Conservation (phyloP, 148 eudicot species). For the Heliamphora exappendiculata region DNA sequence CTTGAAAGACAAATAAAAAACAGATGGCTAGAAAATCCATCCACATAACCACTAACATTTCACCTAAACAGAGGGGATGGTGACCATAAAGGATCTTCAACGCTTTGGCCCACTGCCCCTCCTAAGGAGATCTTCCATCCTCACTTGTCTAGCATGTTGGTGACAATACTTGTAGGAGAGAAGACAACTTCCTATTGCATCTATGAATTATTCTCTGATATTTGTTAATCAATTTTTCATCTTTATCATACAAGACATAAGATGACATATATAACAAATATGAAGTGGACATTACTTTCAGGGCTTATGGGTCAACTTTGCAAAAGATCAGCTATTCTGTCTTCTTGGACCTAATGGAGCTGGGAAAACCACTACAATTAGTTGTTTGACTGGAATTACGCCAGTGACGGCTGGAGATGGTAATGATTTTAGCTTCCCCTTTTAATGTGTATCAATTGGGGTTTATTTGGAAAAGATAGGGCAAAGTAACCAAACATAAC, state of each 20-base stretch:
- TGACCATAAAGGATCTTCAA: background rate
- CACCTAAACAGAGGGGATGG: background rate
- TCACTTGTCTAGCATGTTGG: background rate
- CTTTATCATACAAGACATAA: background rate
- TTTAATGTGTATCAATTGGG: constrained; percentile 1
- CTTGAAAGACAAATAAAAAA: background rate
- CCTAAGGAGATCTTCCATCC: background rate
- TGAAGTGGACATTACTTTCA: constrained; percentile 18
- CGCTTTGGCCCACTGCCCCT: background rate
- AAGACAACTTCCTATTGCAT: background rate
- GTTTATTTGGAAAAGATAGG: background rate
- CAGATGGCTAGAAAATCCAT: background rate
- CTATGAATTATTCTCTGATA: constrained; percentile 1
- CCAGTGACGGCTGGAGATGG: constrained; percentile 94
- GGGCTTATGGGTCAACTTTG: constrained; percentile 82
- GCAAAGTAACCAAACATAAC: background rate
- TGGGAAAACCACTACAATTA: constrained; percentile 90
- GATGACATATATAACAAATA: background rate
- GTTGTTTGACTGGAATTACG: constrained; percentile 81
- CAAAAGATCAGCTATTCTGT: constrained; percentile 85
- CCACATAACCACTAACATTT: background rate
- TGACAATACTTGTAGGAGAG: background rate
- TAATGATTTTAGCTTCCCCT: constrained; percentile 23
- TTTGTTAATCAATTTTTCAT: background rate
- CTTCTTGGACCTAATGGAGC: constrained; percentile 98